Conservation (phyloP, 2,329 filamentous ascomycete genomes). For the Calonectria pteridis region DNA sequence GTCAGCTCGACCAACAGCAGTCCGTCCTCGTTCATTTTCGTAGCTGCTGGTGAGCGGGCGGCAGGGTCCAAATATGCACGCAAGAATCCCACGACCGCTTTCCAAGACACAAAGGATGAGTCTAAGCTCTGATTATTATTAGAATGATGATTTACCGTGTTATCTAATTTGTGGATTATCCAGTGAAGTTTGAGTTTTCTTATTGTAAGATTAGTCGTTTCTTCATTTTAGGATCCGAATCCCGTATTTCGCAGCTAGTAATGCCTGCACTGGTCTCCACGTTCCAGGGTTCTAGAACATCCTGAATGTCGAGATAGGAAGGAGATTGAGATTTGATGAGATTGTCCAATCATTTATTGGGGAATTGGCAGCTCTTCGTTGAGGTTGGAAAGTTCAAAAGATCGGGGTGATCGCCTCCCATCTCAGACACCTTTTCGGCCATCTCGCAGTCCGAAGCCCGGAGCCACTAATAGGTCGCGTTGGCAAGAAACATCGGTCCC, state of each 20-base stretch:
- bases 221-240: constrained; percentile 8
- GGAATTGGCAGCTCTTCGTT: not conserved
- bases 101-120: not conserved
- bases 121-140: not conserved
- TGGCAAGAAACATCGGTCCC: constrained; percentile 34
- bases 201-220: not conserved
- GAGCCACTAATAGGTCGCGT: constrained; percentile 43
- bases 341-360: not conserved
- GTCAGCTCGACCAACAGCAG: not conserved
- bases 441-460: constrained; percentile 21
- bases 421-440: constrained; percentile 1
- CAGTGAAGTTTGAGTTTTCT: not conserved
- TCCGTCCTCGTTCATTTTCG: not conserved
- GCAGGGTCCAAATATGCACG: no score
- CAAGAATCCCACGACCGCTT: not conserved
- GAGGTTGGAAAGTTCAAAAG: constrained; percentile 6
- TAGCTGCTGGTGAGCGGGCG: not conserved
- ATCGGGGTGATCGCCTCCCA: not conserved
- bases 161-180: not conserved
- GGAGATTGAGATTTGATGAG: not conserved
- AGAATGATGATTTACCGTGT: not conserved
- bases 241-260: constrained; percentile 23
- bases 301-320: not conserved
- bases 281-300: constrained; percentile 1
- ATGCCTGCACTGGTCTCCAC: constrained; percentile 18